Evolutionary conservation across 805 yeast genomes (phyloP).

Genomic region (Zygosaccharomyces rouxii): DNA sequence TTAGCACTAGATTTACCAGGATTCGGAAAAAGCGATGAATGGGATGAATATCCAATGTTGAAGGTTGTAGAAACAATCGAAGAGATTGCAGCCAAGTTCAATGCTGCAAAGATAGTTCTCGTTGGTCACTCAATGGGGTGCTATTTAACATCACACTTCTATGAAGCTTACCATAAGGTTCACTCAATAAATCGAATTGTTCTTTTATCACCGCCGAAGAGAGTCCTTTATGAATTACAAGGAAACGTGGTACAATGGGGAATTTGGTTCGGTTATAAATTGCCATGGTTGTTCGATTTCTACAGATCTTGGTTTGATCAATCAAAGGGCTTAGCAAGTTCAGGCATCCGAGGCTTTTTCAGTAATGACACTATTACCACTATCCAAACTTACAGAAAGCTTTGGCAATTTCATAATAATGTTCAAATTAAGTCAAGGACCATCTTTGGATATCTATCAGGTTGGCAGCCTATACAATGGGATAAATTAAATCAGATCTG

Average conservation of each 20-base stretch:
- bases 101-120: constrained; percentile 8
- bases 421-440: constrained; percentile 29
- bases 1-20: constrained; percentile 83
- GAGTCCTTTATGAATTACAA: constrained; percentile 17
- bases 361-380: constrained; percentile 14
- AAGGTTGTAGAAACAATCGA: constrained; percentile 14
- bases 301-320: constrained; percentile 32
- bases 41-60: constrained; percentile 21
- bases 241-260: constrained; percentile 17
- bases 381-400: constrained; percentile 19
- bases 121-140: constrained; percentile 75
- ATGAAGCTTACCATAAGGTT: constrained; percentile 27
- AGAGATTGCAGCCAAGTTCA: constrained; percentile 1
- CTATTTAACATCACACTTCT: constrained; percentile 46
- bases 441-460: constrained; percentile 28
- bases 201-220: constrained; percentile 48
- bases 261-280: constrained; percentile 14
- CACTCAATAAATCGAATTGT: constrained; percentile 29
- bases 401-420: constrained; percentile 31
- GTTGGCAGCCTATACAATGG: constrained; percentile 33
- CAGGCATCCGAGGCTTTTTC: constrained; percentile 30
- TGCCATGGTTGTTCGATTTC: constrained; percentile 28
- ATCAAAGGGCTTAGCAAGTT: constrained; percentile 29
- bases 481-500: constrained; percentile 5
- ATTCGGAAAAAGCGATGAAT: constrained; percentile 53